Evolutionary conservation across 1,139 yeast species (phyloP).

Genomic region (Hansenula lynferdii): DNA sequence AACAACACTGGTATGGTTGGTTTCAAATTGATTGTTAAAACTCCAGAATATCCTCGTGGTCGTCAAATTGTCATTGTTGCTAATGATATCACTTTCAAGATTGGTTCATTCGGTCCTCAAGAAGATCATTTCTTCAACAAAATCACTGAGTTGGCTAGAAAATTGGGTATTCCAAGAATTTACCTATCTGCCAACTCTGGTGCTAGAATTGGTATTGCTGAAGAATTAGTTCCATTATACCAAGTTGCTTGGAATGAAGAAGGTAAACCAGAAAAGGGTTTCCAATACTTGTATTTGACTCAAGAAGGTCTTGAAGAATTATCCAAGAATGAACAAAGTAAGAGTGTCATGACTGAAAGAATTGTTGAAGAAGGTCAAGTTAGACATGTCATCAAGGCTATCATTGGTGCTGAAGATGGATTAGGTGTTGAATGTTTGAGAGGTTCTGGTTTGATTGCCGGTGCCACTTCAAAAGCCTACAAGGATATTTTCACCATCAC

Average conservation of each 20-base stretch:
- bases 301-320: conserved; percentile 60
- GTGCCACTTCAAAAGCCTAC: conserved; percentile 96
- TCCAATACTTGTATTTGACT: conserved; percentile 79
- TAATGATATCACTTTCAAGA: conserved; percentile 94
- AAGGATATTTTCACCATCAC: conserved; percentile 96
- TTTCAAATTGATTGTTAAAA: conserved; percentile 83
- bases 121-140: conserved; percentile 89
- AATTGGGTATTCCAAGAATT: conserved; percentile 88
- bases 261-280: conserved; percentile 75
- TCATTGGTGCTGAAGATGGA: conserved; percentile 94
- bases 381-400: conserved; percentile 74
- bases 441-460: conserved; percentile 98
- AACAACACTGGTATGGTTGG: conserved; percentile 98
- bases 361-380: conserved; percentile 81
- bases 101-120: conserved; percentile 98
- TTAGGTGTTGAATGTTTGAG: conserved; percentile 97
- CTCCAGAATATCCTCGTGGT: conserved; percentile 96
- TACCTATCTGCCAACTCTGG: conserved; percentile 98
- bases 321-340: conserved; percentile 52
- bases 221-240: conserved; percentile 84
- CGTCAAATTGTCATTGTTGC: conserved; percentile 92
- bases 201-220: conserved; percentile 98
- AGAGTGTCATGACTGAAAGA: conserved; percentile 71
- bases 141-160: conserved; percentile 89
- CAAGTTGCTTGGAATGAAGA: conserved; percentile 91